Percentiles rank a stretch among this genome's conserved stretches.
phyloP scores from a whole-genome alignment of 1,284 basidiomycete species.

The Thelephora terrestris region DNA sequence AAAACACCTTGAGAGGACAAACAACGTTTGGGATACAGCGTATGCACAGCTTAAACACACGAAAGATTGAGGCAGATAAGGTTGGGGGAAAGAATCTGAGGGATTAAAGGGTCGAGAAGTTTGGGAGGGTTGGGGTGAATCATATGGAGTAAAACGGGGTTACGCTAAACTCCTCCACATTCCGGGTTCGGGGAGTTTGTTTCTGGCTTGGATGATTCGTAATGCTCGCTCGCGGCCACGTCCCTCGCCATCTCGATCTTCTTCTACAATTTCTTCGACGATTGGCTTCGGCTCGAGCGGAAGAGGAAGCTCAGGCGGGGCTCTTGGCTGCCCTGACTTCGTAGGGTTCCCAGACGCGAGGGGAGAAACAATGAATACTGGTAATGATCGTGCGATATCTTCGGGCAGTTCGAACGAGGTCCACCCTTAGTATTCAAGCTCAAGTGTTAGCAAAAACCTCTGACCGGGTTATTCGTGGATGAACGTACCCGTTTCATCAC shows the following conservation, averaged over 20 bases:
- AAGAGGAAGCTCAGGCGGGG: background rate
- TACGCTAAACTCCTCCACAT: constrained; percentile 71
- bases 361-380: constrained; percentile 43
- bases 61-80: constrained; percentile 3
- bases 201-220: constrained; percentile 55
- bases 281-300: constrained; percentile 11
- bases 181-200: constrained; percentile 47
- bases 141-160: background rate
- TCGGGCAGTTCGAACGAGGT: constrained; percentile 8
- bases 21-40: constrained; percentile 6
- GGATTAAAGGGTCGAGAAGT: constrained; percentile 4
- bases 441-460: too few species aligned
- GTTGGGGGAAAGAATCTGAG: background rate
- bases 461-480: too few species aligned
- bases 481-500: too few species aligned
- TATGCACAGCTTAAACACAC: constrained; percentile 5
- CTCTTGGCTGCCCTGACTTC: too few species aligned
- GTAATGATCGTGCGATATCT: constrained; percentile 44
- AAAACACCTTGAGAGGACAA: background rate
- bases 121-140: background rate
- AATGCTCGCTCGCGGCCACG: constrained; percentile 49
- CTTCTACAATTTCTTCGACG: constrained; percentile 34
- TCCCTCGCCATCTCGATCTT: constrained; percentile 29
- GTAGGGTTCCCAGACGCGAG: constrained; percentile 20
- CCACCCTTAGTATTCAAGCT: background rate